A percentile compares a stretch with the other conserved stretches of the same genome.
phyloP scores from a whole-genome alignment of 2,329 filamentous ascomycete genomes.

The Aspergillus neotritici region DNA sequence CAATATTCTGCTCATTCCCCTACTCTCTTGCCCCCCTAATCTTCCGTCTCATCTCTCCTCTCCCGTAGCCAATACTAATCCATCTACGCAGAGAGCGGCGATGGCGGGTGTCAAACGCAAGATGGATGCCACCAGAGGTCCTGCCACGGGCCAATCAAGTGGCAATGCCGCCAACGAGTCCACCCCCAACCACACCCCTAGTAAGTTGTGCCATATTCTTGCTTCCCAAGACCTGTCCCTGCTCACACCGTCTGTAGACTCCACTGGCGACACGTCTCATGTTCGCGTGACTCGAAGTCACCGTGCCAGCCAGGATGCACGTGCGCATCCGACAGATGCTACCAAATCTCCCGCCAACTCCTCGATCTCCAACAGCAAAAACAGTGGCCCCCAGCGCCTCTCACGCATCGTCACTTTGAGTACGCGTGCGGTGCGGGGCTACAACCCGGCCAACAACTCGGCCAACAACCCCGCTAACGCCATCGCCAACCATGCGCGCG shows the following conservation, averaged over 20 bases:
- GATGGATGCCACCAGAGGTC: conserved; percentile 21
- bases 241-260: conserved; percentile 15
- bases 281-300: conserved; percentile 20
- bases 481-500: conserved; percentile 13
- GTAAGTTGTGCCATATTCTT: conserved; percentile 14
- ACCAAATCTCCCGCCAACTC: conserved; percentile 3
- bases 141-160: conserved; percentile 10
- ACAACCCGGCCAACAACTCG: conserved; percentile 8
- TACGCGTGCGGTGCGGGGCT: conserved; percentile 12
- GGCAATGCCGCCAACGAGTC: conserved; percentile 15
- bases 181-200: conserved; percentile 16
- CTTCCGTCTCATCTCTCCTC: conserved; percentile 1
- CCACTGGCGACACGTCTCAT: conserved; percentile 12
- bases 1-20: conserved; percentile 2
- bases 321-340: conserved; percentile 15
- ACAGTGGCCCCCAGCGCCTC: conserved; percentile 12
- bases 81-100: conserved; percentile 17
- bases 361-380: conserved; percentile 8
- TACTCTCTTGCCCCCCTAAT: neutral
- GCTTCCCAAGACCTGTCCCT: no score
- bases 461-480: conserved; percentile 5
- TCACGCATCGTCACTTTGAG: conserved; percentile 21
- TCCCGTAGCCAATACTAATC: conserved; percentile 2
- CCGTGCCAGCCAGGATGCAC: conserved; percentile 20
- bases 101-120: conserved; percentile 37